Evolutionary conservation across 177 flowering plant genomes (phyloP), one percentile per base, ranked within the genome.

Genomic region (Telopea speciosissima): DNA sequence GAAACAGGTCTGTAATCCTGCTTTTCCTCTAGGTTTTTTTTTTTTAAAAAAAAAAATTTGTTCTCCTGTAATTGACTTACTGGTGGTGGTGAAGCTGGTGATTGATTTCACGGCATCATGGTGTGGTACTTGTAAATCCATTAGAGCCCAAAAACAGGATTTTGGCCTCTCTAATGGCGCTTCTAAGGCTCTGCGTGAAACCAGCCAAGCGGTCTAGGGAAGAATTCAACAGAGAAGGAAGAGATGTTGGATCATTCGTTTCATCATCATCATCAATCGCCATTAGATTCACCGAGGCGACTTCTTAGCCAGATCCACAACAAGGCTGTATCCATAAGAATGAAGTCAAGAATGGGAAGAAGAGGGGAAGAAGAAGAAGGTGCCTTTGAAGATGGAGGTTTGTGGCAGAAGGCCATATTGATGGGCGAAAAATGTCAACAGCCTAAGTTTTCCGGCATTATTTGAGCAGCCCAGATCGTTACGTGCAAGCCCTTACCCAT

Each of bases 371-470:
- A 24, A 23, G 66, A 33, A 5, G 69, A 40, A 2, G 79, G 65
- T 17, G 83, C 72, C 22, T 73, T 70, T 28, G 87, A 78, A 14
- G 84, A 78, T 45, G 88, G 78, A 0, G 88, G 88, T 1, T 40
- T 88, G 67, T 86, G 91, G 89, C 89, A 85, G 79, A 86, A 73
- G 66, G 61, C 67, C 4, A 88, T 86, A 28, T 69, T 86, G 80
- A 85, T 86, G 92, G 92, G 92, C 2, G 92, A 84, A 52, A 85
- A 83, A 66, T 88, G 92, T 62, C 84, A 79, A 72, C 88, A 85
- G 25, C 80, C 77, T 13, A 84, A 83, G 28, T 87, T 87, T 67
- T 76, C 92, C 0, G 92, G 92, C 8, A 87, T 74, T 7, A 85
- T 88, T 12, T 0, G 83, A 85, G 70, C 87, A 86, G 16, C 83